Percentiles rank a stretch among this genome's conserved stretches.
phyloP scores from a whole-genome alignment of 2,329 filamentous ascomycete genomes.

The Cladosporium sp. region DNA sequence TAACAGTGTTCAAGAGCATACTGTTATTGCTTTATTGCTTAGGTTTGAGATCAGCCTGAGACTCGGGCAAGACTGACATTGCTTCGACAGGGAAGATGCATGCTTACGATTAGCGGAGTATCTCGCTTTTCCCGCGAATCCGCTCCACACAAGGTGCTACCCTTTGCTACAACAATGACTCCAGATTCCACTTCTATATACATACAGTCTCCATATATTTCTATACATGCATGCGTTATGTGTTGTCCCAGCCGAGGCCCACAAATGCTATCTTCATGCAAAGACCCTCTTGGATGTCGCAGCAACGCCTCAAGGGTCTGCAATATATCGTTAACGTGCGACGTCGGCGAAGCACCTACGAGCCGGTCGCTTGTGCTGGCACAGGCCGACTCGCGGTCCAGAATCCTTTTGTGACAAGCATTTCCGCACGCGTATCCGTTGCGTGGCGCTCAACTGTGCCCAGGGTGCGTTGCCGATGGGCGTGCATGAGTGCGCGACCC shows the following conservation, averaged over 20 bases:
- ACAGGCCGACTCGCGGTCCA: slow-evolving; percentile 6
- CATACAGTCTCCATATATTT: slow-evolving; percentile 9
- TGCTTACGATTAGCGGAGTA: neutral
- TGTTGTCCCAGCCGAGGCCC: neutral
- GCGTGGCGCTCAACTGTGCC: slow-evolving; percentile 11
- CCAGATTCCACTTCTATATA: slow-evolving; percentile 9
- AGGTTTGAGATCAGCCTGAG: neutral
- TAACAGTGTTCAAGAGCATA: neutral
- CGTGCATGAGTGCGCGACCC: slow-evolving; percentile 6
- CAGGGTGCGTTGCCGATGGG: neutral
- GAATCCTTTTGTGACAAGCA: slow-evolving; percentile 9
- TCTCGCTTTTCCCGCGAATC: neutral
- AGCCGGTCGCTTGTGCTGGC: slow-evolving; percentile 6
- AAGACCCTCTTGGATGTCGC: neutral
- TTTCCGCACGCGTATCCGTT: slow-evolving; percentile 1
- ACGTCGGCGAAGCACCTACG: neutral
- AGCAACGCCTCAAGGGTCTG: slow-evolving; percentile 5
- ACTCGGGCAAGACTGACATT: neutral
- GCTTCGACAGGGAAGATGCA: slow-evolving; percentile 2
- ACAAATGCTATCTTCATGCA: neutral
- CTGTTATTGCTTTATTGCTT: neutral
- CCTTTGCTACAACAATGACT: slow-evolving; percentile 11
- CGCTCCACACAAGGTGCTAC: slow-evolving; percentile 9
- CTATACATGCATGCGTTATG: neutral
- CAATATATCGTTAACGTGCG: slow-evolving; percentile 1